phyloP scores from a whole-genome alignment of 1,139 yeast genomes.

The Sugiyamaella pinicola region DNA sequence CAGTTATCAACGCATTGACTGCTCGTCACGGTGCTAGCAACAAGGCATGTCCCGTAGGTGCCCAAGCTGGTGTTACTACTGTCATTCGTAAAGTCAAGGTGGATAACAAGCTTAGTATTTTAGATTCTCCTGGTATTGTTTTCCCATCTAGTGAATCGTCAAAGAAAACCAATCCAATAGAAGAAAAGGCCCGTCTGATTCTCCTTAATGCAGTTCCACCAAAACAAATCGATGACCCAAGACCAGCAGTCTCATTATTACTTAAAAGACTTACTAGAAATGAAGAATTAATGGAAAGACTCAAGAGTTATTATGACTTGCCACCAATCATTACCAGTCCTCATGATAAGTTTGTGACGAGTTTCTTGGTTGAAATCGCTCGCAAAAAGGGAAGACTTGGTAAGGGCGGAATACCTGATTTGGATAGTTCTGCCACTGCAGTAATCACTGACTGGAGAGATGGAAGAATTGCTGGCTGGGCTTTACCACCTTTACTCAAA shows the following conservation, averaged over 20 bases:
- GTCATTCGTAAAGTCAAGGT: conserved; percentile 88
- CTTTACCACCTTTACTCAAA: conserved; percentile 57
- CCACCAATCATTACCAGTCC: conserved; percentile 71
- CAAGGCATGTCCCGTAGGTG: conserved; percentile 92
- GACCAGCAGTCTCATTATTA: conserved; percentile 75
- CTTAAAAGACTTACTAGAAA: conserved; percentile 65
- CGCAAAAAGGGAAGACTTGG: conserved; percentile 91
- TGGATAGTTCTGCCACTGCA: conserved; percentile 79
- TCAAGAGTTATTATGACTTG: conserved; percentile 69
- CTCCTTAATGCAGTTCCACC: conserved; percentile 89
- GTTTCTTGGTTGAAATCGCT: conserved; percentile 88
- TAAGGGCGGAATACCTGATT: conserved; percentile 89
- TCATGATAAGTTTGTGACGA: conserved; percentile 52
- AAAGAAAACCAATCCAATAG: conserved; percentile 53
- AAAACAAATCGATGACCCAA: conserved; percentile 80
- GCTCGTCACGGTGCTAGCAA: conserved; percentile 67
- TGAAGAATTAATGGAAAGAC: conserved; percentile 70
- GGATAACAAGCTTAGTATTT: conserved; percentile 81
- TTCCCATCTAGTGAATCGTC: conserved; percentile 73
- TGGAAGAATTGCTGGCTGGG: conserved; percentile 92
- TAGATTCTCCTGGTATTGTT: conserved; percentile 97
- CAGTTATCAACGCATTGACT: conserved; percentile 87
- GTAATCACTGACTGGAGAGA: conserved; percentile 96
- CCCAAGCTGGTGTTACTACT: conserved; percentile 96
- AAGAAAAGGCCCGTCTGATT: conserved; percentile 85